Conservation (phyloP, 2,329 filamentous ascomycete genomes). For the Pseudocercospora cruenta region DNA sequence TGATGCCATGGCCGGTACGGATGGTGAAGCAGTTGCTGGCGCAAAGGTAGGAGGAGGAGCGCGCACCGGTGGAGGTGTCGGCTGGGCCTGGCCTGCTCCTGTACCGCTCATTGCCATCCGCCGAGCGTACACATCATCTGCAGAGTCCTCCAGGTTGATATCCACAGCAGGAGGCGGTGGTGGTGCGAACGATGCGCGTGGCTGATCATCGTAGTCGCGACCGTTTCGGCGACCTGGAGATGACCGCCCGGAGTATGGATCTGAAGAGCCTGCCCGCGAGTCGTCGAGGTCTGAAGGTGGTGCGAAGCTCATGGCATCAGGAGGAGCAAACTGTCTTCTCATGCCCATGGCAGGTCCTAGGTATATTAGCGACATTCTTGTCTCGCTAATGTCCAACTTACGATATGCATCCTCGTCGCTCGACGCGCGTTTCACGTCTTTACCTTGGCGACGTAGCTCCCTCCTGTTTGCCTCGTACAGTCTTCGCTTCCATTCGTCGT, state of each 20-base stretch:
- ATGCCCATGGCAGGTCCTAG: slow-evolving; percentile 43
- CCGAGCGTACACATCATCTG: slow-evolving; percentile 70
- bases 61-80: slow-evolving; percentile 1
- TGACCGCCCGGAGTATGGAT: slow-evolving; percentile 15
- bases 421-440: slow-evolving; percentile 54
- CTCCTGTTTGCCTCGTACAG: slow-evolving; percentile 72
- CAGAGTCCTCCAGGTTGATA: slow-evolving; percentile 62
- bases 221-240: slow-evolving; percentile 10
- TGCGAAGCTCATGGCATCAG: slow-evolving; percentile 45
- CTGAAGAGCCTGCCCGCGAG: slow-evolving; percentile 5
- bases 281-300: slow-evolving; percentile 27
- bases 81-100: slow-evolving; percentile 34
- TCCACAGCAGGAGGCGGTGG: slow-evolving; percentile 38
- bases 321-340: slow-evolving; percentile 27
- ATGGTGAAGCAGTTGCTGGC: slow-evolving; percentile 23
- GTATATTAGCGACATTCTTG: slow-evolving; percentile 10
- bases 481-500: slow-evolving; percentile 77
- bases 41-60: slow-evolving; percentile 2
- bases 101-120: slow-evolving; percentile 60
- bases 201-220: slow-evolving; percentile 7
- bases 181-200: slow-evolving; percentile 50
- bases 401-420: slow-evolving; percentile 40
- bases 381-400: neutral
- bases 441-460: slow-evolving; percentile 42
- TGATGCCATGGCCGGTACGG: slow-evolving; percentile 27